These are phyloP conservation scores for button mushroom (Agaricus bisporus) DNA, from an alignment of 768 basidiomycete species.

Conservation along the genomic window DNA sequence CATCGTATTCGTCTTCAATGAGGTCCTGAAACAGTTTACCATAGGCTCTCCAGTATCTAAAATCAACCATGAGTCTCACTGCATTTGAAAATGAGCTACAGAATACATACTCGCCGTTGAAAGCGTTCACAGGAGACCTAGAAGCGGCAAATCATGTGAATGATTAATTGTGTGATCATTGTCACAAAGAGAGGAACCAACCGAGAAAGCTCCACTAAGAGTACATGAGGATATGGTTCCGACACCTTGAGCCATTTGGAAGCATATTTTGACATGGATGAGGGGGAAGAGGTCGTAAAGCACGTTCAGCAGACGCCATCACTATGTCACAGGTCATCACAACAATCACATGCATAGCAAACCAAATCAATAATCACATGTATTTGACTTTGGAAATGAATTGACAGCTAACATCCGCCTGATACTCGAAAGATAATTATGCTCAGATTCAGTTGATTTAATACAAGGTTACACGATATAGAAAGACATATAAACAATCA, in stretches of 20 bases:
- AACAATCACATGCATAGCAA: not conserved
- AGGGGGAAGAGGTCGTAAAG: too few species aligned
- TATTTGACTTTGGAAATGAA: too few species aligned
- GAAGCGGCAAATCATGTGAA: not conserved
- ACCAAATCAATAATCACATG: too few species aligned
- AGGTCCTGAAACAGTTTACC: constrained; percentile 55
- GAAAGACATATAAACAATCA: not conserved
- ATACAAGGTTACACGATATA: not conserved
- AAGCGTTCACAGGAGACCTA: constrained; percentile 66
- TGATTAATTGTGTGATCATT: too few species aligned
- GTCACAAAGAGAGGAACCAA: constrained; percentile 15
- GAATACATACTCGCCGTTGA: constrained; percentile 38
- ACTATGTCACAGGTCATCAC: too few species aligned
- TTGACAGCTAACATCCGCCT: too few species aligned
- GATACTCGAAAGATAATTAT: too few species aligned
- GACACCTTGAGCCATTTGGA: constrained; percentile 43
- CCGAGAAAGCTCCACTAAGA: constrained; percentile 41
- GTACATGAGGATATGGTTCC: constrained; percentile 37
- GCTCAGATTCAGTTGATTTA: too few species aligned
- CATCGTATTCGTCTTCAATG: constrained; percentile 38
- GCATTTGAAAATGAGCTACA: not conserved
- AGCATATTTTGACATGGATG: constrained; percentile 25
- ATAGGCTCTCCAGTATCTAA: constrained; percentile 74
- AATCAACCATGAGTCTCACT: not conserved
- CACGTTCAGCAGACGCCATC: too few species aligned